These are phyloP conservation scores for Abortiporus biennis DNA, from an alignment of 1,284 basidiomycete species.

Conservation along the genomic window DNA sequence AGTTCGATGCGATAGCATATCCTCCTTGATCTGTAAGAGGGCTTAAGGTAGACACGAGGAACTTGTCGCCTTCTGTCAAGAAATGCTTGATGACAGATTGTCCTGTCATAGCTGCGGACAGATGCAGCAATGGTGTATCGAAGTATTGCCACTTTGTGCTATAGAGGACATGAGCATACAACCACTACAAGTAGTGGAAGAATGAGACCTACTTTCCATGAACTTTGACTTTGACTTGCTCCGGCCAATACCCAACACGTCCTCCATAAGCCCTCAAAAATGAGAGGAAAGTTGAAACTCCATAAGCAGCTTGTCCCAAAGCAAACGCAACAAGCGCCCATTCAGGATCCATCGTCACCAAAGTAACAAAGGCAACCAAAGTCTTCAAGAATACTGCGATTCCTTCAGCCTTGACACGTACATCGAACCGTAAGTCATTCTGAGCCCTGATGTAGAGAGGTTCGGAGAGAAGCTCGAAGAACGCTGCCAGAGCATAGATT, in stretches of 20 bases:
- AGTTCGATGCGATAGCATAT: slow-evolving; percentile 92
- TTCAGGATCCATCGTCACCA: slow-evolving; percentile 44
- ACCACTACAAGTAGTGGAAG: no score
- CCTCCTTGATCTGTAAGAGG: slow-evolving; percentile 85
- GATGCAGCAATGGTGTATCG: slow-evolving; percentile 43
- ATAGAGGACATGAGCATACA: no score
- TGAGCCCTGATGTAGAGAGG: slow-evolving; percentile 81
- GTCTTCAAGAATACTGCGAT: slow-evolving; percentile 74
- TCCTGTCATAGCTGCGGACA: slow-evolving; percentile 76
- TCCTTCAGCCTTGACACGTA: slow-evolving; percentile 81
- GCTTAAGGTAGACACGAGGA: slow-evolving; percentile 80
- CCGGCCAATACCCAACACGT: slow-evolving; percentile 15
- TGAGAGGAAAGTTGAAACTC: slow-evolving; percentile 30
- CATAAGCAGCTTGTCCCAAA: slow-evolving; percentile 71
- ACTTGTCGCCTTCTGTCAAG: slow-evolving; percentile 92
- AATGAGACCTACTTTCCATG: slow-evolving; percentile 24
- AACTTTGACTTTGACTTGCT: slow-evolving; percentile 15
- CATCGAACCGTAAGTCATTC: slow-evolving; percentile 54
- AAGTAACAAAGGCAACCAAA: slow-evolving; percentile 57
- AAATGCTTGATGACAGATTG: slow-evolving; percentile 92
- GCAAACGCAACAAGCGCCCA: slow-evolving; percentile 79
- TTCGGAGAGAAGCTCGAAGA: slow-evolving; percentile 77
- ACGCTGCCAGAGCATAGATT: slow-evolving; percentile 69
- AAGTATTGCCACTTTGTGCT: slow-evolving; percentile 31
- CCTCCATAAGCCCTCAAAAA: slow-evolving; percentile 23